Base-by-base conservation (phyloP, 164 flowering plant species). In the Sextonia rubra region DNA sequence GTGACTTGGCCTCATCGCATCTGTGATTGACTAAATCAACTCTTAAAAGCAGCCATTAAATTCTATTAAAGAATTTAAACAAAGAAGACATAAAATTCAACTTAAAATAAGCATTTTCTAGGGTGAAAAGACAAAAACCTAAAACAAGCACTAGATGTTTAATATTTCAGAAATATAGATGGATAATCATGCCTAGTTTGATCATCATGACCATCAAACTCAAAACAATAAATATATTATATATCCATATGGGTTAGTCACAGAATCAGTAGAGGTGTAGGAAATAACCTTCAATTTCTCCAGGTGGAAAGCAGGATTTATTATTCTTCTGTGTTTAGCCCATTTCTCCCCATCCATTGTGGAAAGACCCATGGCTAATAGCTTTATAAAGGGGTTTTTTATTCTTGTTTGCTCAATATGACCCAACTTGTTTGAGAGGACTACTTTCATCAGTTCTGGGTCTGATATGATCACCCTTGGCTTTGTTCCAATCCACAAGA, bases 261-360 rank as follows among this genome's bases (percentile, higher is more conserved):
- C 24, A 12, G 22, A 55, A 23, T 11, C 6, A 3, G n/a, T 64
- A 17, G 22, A 64, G 17, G 68, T 64, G 65, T 18, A 73, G n/a
- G 47, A 66, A 22, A 25, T 15, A 48, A 89, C 92, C 89, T 89
- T 87, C 60, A 88, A 61, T 49, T 87, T 87, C 64, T 82, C 84
- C 8, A 73, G 18, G 69, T 80, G 77, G 76, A 86, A 88, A 30
- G 86, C 90, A 2, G 88, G 89, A 44, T 83, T 85, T 77, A 86
- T 77, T 14, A 86, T 79, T 68, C 77, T 84, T 64, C 89, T 75
- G 9, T 83, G 89, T 32, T 78, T 85, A 0, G 74, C 83, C 93
- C 91, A 89, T 73, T 83, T 74, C 1, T 86, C 84, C 2, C 83
- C 91, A 11, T 86, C 84, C 23, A 65, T 25, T 14, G 1, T 63